Conservation (phyloP, 257 asterid species). For the Datura wrightii region DNA sequence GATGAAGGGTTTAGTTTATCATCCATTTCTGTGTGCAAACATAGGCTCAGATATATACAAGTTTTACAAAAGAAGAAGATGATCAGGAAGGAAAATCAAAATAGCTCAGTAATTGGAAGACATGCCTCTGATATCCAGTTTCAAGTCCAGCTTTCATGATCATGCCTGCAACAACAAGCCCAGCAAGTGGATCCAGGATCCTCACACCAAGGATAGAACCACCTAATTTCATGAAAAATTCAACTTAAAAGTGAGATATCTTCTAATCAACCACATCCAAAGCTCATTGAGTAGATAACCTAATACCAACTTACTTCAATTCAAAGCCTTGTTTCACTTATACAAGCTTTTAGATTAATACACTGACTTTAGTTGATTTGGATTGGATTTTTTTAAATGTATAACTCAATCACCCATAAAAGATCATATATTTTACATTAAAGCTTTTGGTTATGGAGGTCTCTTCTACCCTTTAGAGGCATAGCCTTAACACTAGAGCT, state of each 20-base stretch:
- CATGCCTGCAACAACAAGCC: conserved; percentile 92
- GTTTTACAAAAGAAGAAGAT: conserved; percentile 13
- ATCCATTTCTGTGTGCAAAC: conserved; percentile 1
- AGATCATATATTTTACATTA: not conserved
- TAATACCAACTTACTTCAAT: conserved; percentile 1
- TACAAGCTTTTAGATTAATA: not conserved
- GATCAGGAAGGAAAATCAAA: not conserved
- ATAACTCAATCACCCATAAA: not conserved
- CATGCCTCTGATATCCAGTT: conserved; percentile 90
- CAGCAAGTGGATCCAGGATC: conserved; percentile 96
- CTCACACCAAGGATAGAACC: conserved; percentile 90
- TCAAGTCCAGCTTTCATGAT: conserved; percentile 90
- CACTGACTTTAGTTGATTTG: not conserved
- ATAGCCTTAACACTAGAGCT: not conserved
- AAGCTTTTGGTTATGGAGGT: not conserved
- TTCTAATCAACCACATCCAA: conserved; percentile 24
- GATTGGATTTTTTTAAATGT: not conserved
- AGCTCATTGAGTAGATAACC: conserved; percentile 1
- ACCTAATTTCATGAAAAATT: conserved; percentile 54
- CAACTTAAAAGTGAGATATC: conserved; percentile 24
- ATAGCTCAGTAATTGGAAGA: conserved; percentile 26
- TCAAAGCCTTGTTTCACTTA: conserved; percentile 3
- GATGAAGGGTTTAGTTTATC: not conserved
- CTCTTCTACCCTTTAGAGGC: conserved; percentile 16
- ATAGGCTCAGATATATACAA: not conserved